Base-by-base conservation (phyloP, 352 stramenopile genomes). In the Globisporangium perplexum region DNA sequence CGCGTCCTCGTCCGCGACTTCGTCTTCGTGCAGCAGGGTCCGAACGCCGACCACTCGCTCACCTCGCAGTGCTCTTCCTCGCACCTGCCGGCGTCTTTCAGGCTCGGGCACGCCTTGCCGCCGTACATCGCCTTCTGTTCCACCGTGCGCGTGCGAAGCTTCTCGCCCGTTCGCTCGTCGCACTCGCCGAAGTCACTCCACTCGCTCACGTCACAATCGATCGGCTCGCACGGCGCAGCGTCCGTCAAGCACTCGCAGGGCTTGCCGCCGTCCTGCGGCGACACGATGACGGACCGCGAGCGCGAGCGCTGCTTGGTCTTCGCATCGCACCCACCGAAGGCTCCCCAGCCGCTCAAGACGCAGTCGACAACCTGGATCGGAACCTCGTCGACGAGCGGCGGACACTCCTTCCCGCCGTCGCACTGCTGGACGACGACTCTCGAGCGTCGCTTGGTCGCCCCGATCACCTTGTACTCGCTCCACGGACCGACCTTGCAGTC, bases 401-500 rank as follows among this genome's bases (percentile, higher is more conserved):
- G 66, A 46, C 76, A 88, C 24, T 57, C 15, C 11, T 57, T 53
- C 4, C 77, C 77, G 18, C 74, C 77, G n/a, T 86, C 74, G 5
- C 52, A 50, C 0, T 68, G 24, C 18, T 71, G 60, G 3, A 84
- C 24, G 6, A 88, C 42, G 2, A 52, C 58, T 0, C 77, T 58
- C 17, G 62, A 72, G 7, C 77, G 77, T 2, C 68, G 64, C 48
- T 85, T 86, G 4, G 61, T 81, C 47, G 50, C 31, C 0, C 74
- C 66, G 18, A 71, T 47, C 3, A 88, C 23, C 53, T 71, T 57
- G 57, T 58, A 88, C 0, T 57, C 58, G 12, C 68, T 71, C 74
- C 74, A 88, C 10, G 65, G 67, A 28, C 74, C 63, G 20, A 87
- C 73, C 36, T 71, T 69, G 50, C 77, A 89, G 59, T 89, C 66